phyloP scores from a whole-genome alignment of 2,329 filamentous ascomycete species.

The Claviceps africana region DNA sequence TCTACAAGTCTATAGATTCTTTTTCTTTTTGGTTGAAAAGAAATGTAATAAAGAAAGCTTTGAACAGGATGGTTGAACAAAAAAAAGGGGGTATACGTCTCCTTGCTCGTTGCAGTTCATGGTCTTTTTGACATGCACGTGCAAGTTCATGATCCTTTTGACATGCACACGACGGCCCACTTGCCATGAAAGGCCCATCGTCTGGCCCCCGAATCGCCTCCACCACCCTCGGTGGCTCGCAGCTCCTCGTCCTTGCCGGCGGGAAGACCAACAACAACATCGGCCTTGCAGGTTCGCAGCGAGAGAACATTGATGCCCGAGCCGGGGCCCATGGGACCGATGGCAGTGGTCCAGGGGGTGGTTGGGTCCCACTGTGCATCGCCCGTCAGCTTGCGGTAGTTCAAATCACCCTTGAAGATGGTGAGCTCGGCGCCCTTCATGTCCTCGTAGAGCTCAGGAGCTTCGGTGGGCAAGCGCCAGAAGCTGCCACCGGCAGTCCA shows the following conservation, averaged over 20 bases:
- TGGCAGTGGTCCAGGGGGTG: conserved; percentile 70
- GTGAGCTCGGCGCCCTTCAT: conserved; percentile 73
- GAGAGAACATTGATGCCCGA: conserved; percentile 78
- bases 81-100: neutral
- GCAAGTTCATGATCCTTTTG: conserved; percentile 17
- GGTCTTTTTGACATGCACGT: conserved; percentile 28
- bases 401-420: conserved; percentile 93
- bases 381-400: conserved; percentile 83
- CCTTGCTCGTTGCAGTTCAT: conserved; percentile 6
- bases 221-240: conserved; percentile 51
- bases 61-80: neutral
- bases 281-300: conserved; percentile 88
- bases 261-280: conserved; percentile 82
- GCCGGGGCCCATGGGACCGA: conserved; percentile 69
- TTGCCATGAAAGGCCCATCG: conserved; percentile 95
- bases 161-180: conserved; percentile 71
- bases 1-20: conserved; percentile 2
- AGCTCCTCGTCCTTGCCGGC: conserved; percentile 73
- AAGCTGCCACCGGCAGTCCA: conserved; percentile 84
- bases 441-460: conserved; percentile 57
- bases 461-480: conserved; percentile 67
- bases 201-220: conserved; percentile 54
- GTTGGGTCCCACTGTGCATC: conserved; percentile 76
- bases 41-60: neutral
- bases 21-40: neutral